These are phyloP conservation scores for Cyclotella atomus DNA, from an alignment of 108 stramenopile species.

Conservation along the genomic window DNA sequence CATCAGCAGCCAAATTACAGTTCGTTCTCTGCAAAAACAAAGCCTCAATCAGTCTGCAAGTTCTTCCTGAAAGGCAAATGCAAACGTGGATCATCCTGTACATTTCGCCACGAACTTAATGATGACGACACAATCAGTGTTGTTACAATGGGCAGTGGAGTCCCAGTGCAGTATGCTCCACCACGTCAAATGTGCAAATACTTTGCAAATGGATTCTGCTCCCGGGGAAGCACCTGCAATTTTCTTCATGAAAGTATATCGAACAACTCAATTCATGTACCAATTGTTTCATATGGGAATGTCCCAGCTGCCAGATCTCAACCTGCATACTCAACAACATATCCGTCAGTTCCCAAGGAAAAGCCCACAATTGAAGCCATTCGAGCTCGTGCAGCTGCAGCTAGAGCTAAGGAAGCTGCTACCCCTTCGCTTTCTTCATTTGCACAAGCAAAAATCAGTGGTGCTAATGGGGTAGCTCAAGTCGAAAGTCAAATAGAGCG, in stretches of 20 bases:
- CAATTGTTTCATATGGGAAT: neutral
- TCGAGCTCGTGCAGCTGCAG: conserved; percentile 14
- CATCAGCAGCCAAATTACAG: neutral
- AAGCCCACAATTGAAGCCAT: conserved; percentile 28
- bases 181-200: conserved; percentile 14
- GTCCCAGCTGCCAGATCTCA: neutral
- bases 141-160: neutral
- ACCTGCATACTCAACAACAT: neutral
- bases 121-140: conserved; percentile 7
- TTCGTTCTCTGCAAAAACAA: neutral
- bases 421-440: neutral
- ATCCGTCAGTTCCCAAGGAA: conserved; percentile 16
- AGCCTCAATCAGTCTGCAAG: conserved; percentile 8
- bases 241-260: conserved; percentile 14
- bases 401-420: conserved; percentile 6
- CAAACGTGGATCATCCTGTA: conserved; percentile 17
- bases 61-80: conserved; percentile 15
- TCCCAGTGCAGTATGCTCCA: neutral
- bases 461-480: neutral
- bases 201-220: conserved; percentile 18
- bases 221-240: conserved; percentile 7
- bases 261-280: neutral
- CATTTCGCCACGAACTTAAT: conserved; percentile 13
- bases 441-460: neutral
- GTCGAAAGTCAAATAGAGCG: neutral